phyloP scores from a whole-genome alignment of 2,329 filamentous ascomycete species.

The Penicillium sp. region DNA sequence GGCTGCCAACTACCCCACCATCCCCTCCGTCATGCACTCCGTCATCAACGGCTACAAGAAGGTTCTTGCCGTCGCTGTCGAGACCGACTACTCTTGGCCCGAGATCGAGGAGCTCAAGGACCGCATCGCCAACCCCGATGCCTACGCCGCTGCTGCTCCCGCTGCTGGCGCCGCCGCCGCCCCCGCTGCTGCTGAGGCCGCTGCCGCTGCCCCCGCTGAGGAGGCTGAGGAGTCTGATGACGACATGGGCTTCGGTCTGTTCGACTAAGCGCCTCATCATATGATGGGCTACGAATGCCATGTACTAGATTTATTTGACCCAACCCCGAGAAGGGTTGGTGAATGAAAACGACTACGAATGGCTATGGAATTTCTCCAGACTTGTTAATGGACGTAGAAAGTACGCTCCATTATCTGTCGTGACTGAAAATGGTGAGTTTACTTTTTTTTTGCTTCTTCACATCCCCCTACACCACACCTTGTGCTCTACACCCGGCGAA shows the following conservation, averaged over 20 bases:
- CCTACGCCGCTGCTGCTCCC: conserved; percentile 80
- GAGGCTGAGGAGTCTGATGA: conserved; percentile 63
- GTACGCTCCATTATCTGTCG: conserved; percentile 29
- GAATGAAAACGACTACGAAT: conserved; percentile 33
- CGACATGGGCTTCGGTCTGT: conserved; percentile 70
- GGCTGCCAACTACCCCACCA: conserved; percentile 88
- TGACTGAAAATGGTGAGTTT: conserved; percentile 24
- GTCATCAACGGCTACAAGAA: conserved; percentile 99
- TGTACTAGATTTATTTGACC: conserved; percentile 36
- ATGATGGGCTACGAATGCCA: conserved; percentile 29
- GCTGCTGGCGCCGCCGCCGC: conserved; percentile 54
- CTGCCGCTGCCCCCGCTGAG: conserved; percentile 55
- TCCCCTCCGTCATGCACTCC: conserved; percentile 94
- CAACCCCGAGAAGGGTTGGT: conserved; percentile 29
- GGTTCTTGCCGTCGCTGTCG: conserved; percentile 73
- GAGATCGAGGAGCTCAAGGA: conserved; percentile 98
- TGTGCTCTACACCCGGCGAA: conserved; percentile 34
- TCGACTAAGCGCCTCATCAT: conserved; percentile 51
- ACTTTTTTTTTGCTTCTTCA: not conserved
- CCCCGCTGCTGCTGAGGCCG: conserved; percentile 48
- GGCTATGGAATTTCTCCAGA: conserved; percentile 20
- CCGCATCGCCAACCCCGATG: conserved; percentile 97
- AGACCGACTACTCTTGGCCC: conserved; percentile 89
- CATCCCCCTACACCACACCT: not conserved
- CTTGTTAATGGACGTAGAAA: conserved; percentile 32